Percentiles rank a stretch among this genome's conserved stretches.
Conservation (phyloP, 2,329 filamentous ascomycete species). For the Fusarium solani-melongenae region DNA sequence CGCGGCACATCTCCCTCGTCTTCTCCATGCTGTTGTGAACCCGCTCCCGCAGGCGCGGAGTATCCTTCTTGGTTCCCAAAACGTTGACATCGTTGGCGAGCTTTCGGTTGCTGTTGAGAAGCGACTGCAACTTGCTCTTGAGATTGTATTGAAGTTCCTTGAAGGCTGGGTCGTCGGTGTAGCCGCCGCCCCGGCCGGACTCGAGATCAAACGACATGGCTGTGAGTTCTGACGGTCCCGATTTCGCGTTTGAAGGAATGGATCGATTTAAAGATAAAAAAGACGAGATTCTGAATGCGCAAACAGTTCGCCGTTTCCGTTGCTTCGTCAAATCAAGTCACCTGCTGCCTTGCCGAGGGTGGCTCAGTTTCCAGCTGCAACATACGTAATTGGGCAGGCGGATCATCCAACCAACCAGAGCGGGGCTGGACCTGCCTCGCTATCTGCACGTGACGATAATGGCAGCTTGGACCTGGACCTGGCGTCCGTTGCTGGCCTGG, state of each 20-base stretch:
- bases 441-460: conserved; percentile 48
- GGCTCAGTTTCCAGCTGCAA: conserved; percentile 34
- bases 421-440: conserved; percentile 23
- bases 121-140: conserved; percentile 87
- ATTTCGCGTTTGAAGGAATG: conserved; percentile 3
- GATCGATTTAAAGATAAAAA: conserved; percentile 2
- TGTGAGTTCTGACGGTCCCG: background rate
- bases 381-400: conserved; percentile 43
- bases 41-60: conserved; percentile 87
- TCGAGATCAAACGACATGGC: conserved; percentile 95
- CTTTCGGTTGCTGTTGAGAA: conserved; percentile 88
- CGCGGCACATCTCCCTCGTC: conserved; percentile 86
- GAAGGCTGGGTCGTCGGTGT: conserved; percentile 94
- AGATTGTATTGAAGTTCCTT: conserved; percentile 82
- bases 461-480: conserved; percentile 25
- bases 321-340: conserved; percentile 31
- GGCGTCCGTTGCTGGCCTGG: conserved; percentile 46
- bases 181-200: conserved; percentile 80
- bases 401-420: conserved; percentile 12
- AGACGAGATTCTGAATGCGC: conserved; percentile 5
- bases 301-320: conserved; percentile 6
- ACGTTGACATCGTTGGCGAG: conserved; percentile 86
- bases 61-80: conserved; percentile 91
- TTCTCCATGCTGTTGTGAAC: conserved; percentile 90
- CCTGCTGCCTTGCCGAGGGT: conserved; percentile 40